These are phyloP conservation scores for Aspergillus homomorphus DNA, from an alignment of 495 filamentous ascomycete species.

Conservation along the genomic window DNA sequence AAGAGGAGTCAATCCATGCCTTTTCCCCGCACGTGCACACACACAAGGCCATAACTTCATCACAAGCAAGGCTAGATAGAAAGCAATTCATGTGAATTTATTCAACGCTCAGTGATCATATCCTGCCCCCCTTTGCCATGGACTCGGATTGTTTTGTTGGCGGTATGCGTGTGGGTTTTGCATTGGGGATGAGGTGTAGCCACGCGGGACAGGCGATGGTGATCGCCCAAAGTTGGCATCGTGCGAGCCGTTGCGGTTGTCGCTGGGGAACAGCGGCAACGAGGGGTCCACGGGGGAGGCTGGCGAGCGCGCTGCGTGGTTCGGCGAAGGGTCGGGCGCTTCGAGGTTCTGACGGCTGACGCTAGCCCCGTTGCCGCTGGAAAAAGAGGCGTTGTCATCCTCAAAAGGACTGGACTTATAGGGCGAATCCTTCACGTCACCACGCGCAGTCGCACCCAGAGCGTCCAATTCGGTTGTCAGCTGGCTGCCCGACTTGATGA, in stretches of 20 bases:
- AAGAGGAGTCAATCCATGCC: constrained; percentile 21
- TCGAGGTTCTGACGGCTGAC: constrained; percentile 32
- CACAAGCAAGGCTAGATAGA: constrained; percentile 28
- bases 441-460: constrained; percentile 86
- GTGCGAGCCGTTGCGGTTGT: constrained; percentile 34
- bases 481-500: constrained; percentile 94
- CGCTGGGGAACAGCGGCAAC: constrained; percentile 58
- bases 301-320: constrained; percentile 17
- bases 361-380: constrained; percentile 42
- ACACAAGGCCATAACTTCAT: constrained; percentile 49
- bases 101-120: constrained; percentile 54
- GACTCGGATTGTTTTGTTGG: constrained; percentile 56
- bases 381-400: constrained; percentile 72
- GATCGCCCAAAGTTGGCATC: constrained; percentile 28
- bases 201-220: constrained; percentile 35
- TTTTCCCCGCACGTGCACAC: constrained; percentile 14
- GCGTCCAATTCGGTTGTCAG: constrained; percentile 90
- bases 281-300: constrained; percentile 62
- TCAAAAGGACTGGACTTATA: constrained; percentile 70
- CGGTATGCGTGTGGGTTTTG: constrained; percentile 31
- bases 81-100: constrained; percentile 19
- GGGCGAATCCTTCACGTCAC: constrained; percentile 67
- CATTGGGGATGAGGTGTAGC: constrained; percentile 35
- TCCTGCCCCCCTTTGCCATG: constrained; percentile 65
- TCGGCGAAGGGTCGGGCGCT: constrained; percentile 14